Evolutionary conservation across 257 asterid genomes (phyloP).

Genomic region (Nicotiana tabacum): DNA sequence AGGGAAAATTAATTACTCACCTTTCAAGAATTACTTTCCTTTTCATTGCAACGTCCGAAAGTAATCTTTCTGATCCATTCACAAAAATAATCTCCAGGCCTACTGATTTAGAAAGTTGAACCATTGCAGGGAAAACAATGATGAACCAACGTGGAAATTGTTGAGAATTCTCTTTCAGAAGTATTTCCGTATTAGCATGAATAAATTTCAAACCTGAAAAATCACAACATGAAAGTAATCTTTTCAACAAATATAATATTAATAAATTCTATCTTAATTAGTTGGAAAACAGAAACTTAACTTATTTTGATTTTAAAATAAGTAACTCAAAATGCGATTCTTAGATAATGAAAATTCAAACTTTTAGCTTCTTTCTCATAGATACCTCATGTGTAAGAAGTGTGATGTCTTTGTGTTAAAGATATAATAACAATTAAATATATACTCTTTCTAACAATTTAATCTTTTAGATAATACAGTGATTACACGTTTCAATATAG

Average conservation of each 20-base stretch:
- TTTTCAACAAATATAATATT: too few species aligned
- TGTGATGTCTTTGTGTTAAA: too few species aligned
- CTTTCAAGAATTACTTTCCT: conserved; percentile 30
- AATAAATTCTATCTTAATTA: too few species aligned
- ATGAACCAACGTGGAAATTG: conserved; percentile 43
- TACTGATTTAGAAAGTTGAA: conserved; percentile 32
- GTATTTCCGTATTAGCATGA: conserved; percentile 19
- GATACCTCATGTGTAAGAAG: too few species aligned
- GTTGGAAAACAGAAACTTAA: neutral
- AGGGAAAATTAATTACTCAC: neutral
- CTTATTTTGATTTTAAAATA: too few species aligned
- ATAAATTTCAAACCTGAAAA: conserved; percentile 37
- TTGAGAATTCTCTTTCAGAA: conserved; percentile 19
- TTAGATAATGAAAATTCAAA: too few species aligned
- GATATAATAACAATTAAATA: too few species aligned
- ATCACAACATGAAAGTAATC: neutral
- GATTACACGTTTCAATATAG: too few species aligned
- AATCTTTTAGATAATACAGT: too few species aligned
- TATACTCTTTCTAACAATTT: too few species aligned
- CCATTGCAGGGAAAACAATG: conserved; percentile 42
- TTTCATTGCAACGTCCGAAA: conserved; percentile 20
- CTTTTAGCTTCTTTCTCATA: too few species aligned
- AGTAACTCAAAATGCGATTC: too few species aligned
- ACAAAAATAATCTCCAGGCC: conserved; percentile 25
- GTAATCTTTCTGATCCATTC: neutral